These are phyloP conservation scores for Boletus huronensis DNA, from an alignment of 768 basidiomycete genomes.

Conservation along the genomic window DNA sequence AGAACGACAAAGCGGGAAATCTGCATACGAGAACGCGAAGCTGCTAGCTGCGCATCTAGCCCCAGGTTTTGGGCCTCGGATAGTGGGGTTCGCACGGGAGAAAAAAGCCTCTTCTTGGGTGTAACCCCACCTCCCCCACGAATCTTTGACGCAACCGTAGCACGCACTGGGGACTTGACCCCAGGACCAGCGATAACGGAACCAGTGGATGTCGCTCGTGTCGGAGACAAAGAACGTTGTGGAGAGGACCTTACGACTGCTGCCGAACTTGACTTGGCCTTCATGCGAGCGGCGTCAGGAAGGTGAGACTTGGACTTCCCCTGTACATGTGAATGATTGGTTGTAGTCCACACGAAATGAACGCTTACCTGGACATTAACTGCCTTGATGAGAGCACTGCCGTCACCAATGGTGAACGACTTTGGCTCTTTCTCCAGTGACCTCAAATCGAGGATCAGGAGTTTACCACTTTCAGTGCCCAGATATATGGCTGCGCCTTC, in stretches of 20 bases:
- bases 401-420: constrained; percentile 46
- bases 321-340: constrained; percentile 3
- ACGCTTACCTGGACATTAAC: constrained; percentile 55
- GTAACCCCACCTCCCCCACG: constrained; percentile 21
- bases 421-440: constrained; percentile 64
- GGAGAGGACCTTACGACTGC: constrained; percentile 9
- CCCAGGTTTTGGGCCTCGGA: constrained; percentile 22
- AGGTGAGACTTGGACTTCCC: constrained; percentile 16
- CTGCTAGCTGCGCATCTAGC: constrained; percentile 6
- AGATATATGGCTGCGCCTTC: constrained; percentile 66
- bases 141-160: constrained; percentile 15
- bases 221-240: constrained; percentile 1
- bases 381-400: constrained; percentile 44
- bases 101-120: constrained; percentile 23
- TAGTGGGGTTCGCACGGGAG: constrained; percentile 22
- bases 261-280: constrained; percentile 7
- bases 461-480: constrained; percentile 60
- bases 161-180: constrained; percentile 22
- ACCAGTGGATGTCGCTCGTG: constrained; percentile 8
- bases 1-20: background rate
- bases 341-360: background rate
- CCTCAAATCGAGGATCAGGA: constrained; percentile 64
- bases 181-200: background rate
- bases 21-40: constrained; percentile 22
- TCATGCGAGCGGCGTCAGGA: constrained; percentile 2